Evolutionary conservation across 495 filamentous ascomycete genomes (phyloP).

Genomic region (Immersiella caudata): DNA sequence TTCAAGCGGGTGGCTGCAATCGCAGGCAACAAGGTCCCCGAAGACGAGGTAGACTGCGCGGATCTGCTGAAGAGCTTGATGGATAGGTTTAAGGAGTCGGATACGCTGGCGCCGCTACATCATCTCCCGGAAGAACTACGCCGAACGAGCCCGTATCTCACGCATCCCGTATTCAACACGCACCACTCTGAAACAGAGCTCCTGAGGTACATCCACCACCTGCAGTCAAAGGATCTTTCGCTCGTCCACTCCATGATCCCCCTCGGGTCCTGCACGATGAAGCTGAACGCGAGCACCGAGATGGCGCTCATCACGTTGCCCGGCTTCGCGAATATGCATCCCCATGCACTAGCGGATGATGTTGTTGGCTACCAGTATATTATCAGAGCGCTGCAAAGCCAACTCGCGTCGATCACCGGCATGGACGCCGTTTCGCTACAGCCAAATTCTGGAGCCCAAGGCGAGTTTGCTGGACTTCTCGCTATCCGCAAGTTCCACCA

Average conservation of each 20-base stretch:
- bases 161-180: conserved; percentile 94
- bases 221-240: conserved; percentile 95
- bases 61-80: conserved; percentile 36
- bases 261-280: conserved; percentile 99
- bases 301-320: conserved; percentile 83
- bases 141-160: conserved; percentile 76
- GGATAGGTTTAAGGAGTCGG: conserved; percentile 30
- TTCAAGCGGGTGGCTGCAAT: conserved; percentile 19
- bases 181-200: conserved; percentile 97
- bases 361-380: conserved; percentile 70
- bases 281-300: conserved; percentile 94
- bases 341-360: conserved; percentile 67
- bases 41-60: neutral
- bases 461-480: conserved; percentile 93
- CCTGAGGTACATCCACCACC: conserved; percentile 90
- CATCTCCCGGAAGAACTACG: conserved; percentile 63
- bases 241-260: conserved; percentile 98
- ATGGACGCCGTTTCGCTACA: conserved; percentile 91
- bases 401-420: conserved; percentile 84
- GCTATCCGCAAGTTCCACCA: conserved; percentile 88
- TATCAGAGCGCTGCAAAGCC: conserved; percentile 70
- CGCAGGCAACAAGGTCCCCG: neutral
- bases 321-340: conserved; percentile 85
- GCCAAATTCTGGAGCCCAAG: conserved; percentile 96
- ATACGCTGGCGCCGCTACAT: conserved; percentile 21